A percentile compares a stretch with the other conserved stretches of the same genome.
Conservation (phyloP, 1,284 basidiomycete species). For the Phylloporus sp. region DNA sequence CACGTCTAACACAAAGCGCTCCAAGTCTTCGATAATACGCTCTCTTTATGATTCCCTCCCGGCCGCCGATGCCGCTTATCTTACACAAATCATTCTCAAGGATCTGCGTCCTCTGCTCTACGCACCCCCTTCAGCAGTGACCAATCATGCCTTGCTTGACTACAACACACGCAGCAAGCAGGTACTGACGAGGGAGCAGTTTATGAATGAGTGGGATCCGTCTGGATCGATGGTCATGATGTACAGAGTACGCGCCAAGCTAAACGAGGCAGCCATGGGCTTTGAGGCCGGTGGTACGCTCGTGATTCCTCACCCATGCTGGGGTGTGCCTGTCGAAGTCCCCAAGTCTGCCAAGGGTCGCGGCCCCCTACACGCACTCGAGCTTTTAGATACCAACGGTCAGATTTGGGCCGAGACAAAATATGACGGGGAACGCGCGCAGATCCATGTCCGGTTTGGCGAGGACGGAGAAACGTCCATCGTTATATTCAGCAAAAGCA, state of each 20-base stretch:
- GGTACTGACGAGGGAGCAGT: constrained; percentile 65
- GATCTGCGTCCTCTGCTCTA: constrained; percentile 83
- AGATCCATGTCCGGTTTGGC: constrained; percentile 78
- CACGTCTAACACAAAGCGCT: constrained; percentile 38
- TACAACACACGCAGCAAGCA: constrained; percentile 65
- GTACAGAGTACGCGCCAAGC: constrained; percentile 61
- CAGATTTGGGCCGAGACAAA: constrained; percentile 86
- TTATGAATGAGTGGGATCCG: constrained; percentile 78
- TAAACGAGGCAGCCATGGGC: constrained; percentile 65
- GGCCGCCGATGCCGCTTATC: constrained; percentile 66
- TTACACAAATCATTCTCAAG: constrained; percentile 86
- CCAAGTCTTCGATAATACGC: constrained; percentile 53
- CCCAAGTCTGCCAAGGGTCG: constrained; percentile 83
- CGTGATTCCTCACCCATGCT: constrained; percentile 30
- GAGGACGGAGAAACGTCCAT: constrained; percentile 54
- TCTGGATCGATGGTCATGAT: constrained; percentile 60
- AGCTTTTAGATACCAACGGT: constrained; percentile 51
- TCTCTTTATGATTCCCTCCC: constrained; percentile 63
- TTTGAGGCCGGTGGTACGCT: constrained; percentile 51
- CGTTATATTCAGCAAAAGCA: constrained; percentile 86
- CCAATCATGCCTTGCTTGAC: constrained; percentile 55
- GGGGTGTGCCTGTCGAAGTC: constrained; percentile 68
- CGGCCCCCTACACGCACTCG: constrained; percentile 63
- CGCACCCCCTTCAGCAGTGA: constrained; percentile 57
- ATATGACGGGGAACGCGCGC: constrained; percentile 89